A percentile compares a stretch with the other conserved stretches of the same genome.
phyloP scores from a whole-genome alignment of 2,329 filamentous ascomycete genomes.

The Hypoxylon sp. region DNA sequence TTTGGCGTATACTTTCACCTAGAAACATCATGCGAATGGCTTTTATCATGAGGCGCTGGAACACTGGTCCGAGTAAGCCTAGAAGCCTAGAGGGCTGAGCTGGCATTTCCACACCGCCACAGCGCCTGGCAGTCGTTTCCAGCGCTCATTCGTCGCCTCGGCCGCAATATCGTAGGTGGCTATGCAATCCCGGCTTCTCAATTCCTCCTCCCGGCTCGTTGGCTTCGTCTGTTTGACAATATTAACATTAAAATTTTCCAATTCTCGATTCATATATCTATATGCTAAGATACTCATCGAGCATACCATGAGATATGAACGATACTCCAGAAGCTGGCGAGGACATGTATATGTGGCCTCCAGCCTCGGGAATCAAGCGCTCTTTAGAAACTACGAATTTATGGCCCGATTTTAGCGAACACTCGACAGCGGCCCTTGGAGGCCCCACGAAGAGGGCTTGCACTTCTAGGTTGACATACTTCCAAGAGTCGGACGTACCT shows the following conservation, averaged over 20 bases:
- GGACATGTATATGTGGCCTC: not conserved
- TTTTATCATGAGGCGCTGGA: not conserved
- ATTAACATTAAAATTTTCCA: not conserved
- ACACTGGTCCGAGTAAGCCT: not conserved
- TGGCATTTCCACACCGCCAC: not conserved
- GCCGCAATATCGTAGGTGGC: conserved; percentile 6
- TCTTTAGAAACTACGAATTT: conserved; percentile 12
- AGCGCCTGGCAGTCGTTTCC: not conserved
- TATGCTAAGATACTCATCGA: not conserved
- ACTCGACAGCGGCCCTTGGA: not conserved
- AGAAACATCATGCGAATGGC: not conserved
- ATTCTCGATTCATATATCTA: not conserved
- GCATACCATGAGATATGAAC: conserved; percentile 6
- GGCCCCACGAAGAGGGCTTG: conserved; percentile 11
- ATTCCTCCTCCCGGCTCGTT: not conserved
- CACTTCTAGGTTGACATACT: not conserved
- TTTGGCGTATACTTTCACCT: not conserved
- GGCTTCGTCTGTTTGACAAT: not conserved
- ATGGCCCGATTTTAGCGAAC: not conserved
- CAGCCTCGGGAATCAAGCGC: conserved; percentile 18
- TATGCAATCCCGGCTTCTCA: not conserved
- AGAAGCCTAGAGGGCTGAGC: not conserved
- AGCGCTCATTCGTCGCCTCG: conserved; percentile 5
- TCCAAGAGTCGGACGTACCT: not conserved
- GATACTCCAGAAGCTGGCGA: not conserved